Evolutionary conservation across 352 stramenopile species (phyloP), one percentile per base, ranked within the genome.

Genomic region (Halophytophthora batemanensis): DNA sequence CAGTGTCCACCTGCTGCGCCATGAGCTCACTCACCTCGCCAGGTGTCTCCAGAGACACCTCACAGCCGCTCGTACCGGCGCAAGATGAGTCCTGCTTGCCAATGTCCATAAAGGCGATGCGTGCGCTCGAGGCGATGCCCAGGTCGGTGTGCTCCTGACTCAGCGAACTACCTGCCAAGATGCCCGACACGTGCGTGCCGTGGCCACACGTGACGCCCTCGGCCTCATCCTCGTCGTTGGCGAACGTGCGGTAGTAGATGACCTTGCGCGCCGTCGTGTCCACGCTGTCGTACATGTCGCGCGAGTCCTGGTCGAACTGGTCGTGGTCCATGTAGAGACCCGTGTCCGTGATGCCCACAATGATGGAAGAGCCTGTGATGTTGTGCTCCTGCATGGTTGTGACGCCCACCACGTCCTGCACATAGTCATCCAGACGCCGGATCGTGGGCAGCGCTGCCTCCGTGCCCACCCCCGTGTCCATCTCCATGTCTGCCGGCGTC

Each of bases 31-130:
- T 45, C 11, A 77, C 64, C 31, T 86, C 69, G 0, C 64, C 61
- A 0, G 74, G 74, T 1, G 72, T 86, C 50, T 77, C 65, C 0
- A 86, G 52, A 21, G 65, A 69, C 5, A 83, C 69, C 7, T 66
- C 44, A 46, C 69, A 75, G 14, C 77, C 67, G 19, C 40, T 66
- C 6, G 49, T 66, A 14, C 69, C 73, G 11, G 44, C 59, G 17
- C 74, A 90, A 0, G 52, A 39, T 0, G 53, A 47, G 0, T 64
- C 48, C 45, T 86, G 77, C 35, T 86, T 79, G 6, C 77, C 82
- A 49, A 96, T 90, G 51, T 96, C 87, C 71, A 96, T 93, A 45
- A 96, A 94, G 2, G 86, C 84, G 44, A 96, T 82, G 23, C 85
- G 82, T 0, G 87, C 81, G 25, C 71, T 83, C 10, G 78, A 84